Evolutionary conservation across 306 rosid species (phyloP), one percentile per base, ranked within the genome.

Genomic region (Coriaria nepalensis): DNA sequence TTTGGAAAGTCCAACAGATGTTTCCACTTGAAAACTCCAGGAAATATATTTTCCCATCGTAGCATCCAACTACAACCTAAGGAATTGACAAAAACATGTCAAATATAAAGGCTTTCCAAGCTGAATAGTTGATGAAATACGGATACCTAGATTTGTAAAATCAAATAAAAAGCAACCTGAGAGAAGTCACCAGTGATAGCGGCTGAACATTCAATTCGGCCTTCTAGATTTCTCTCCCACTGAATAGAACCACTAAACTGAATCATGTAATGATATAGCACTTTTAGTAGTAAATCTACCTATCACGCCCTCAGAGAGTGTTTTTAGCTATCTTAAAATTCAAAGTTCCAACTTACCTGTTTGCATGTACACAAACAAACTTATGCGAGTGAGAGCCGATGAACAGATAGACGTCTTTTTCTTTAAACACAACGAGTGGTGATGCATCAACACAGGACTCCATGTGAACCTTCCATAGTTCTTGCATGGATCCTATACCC

Each of bases 381-480:
- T 81, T 86, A 57, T 66, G 73, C 0, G 96, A 80, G 80, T 81
- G 96, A 53, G 96, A 83, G 67, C 95, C 95, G 68, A 88, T 72
- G 64, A 83, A 81, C 61, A 88, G 70, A 67, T 65, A 81, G 56
- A 72, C 47, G 38, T 76, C 70, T 14, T 65, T 42, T 68, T 66
- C 76, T 63, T 66, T 75, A 46, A 65, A 67, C 55, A 83, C 83
- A 59, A 88, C 58, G 58, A 81, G 45, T n/a, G 96, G 90, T 14
- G 96, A 88, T 53, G 95, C 96, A 64, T 83, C 96, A 61, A 88
- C 93, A 69, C 96, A 88, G 39, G 93, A 88, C 54, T 83, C 90
- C 83, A 70, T 61, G 65, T 70, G 32, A 76, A 81, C 76, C 72
- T 81, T 81, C 96, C 96, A 88, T 47, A 64, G 33, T 52, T 63